Evolutionary conservation across 2,329 filamentous ascomycete genomes (phyloP).

Genomic region (Xylariaceae sp.): DNA sequence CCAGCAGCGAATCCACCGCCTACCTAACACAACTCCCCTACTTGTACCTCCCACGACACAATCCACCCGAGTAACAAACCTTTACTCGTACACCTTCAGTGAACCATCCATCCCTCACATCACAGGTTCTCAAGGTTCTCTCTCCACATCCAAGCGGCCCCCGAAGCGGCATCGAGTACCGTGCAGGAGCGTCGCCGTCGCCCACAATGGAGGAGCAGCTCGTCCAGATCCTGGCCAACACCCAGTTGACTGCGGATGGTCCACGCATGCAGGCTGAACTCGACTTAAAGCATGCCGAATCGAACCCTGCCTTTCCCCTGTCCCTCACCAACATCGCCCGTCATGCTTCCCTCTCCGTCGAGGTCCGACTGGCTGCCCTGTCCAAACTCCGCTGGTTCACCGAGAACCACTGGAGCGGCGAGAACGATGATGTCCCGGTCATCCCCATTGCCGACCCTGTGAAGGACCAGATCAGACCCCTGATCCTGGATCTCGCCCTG

Average conservation of each 20-base stretch:
- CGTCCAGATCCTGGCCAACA: slow-evolving; percentile 79
- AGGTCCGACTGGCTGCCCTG: slow-evolving; percentile 78
- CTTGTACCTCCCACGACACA: not conserved
- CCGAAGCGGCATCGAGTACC: not conserved
- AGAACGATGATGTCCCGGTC: slow-evolving; percentile 60
- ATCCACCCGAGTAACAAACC: too few relatives aligned
- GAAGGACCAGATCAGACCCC: slow-evolving; percentile 67
- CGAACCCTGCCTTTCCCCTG: slow-evolving; percentile 67
- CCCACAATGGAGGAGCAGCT: slow-evolving; percentile 81
- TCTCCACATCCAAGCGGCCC: not conserved
- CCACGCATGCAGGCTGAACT: slow-evolving; percentile 82
- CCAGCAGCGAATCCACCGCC: not conserved
- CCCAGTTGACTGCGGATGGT: slow-evolving; percentile 69
- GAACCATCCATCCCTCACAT: not conserved
- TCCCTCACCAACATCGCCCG: slow-evolving; percentile 76
- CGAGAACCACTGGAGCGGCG: slow-evolving; percentile 73
- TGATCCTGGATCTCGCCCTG: slow-evolving; percentile 71
- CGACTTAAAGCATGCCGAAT: slow-evolving; percentile 67
- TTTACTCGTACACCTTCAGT: too few relatives aligned
- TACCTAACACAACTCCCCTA: not conserved
- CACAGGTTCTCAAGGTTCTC: not conserved
- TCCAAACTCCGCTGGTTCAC: slow-evolving; percentile 78
- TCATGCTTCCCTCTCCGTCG: slow-evolving; percentile 65
- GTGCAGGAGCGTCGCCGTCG: slow-evolving; percentile 9
- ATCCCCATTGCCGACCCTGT: slow-evolving; percentile 66